Evolutionary conservation across 805 yeast genomes (phyloP).

Genomic region (Cyberlindnera saturnus): DNA sequence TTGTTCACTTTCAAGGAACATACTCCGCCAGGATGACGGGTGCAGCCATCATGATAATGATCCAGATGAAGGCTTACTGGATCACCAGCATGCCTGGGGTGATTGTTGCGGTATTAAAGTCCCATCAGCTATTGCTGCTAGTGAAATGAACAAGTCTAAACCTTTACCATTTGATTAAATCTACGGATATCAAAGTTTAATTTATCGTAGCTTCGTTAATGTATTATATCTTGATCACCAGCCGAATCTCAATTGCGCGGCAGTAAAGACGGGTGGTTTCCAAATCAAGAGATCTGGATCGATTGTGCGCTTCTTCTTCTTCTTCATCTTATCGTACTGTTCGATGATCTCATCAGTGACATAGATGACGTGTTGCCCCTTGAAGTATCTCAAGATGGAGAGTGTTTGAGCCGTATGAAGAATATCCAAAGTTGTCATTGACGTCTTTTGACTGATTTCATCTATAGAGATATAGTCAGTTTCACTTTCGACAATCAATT

Average conservation of each 20-base stretch:
- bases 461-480: slow-evolving; percentile 67
- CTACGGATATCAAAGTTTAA: background rate
- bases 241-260: slow-evolving; percentile 92
- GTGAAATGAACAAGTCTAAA: slow-evolving; percentile 40
- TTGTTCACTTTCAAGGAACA: slow-evolving; percentile 33
- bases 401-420: slow-evolving; percentile 88
- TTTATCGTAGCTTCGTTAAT: slow-evolving; percentile 3
- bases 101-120: slow-evolving; percentile 97
- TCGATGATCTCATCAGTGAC: slow-evolving; percentile 77
- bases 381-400: slow-evolving; percentile 84
- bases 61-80: slow-evolving; percentile 25
- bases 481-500: slow-evolving; percentile 56
- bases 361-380: slow-evolving; percentile 89
- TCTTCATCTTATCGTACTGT: slow-evolving; percentile 60
- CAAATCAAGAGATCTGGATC: slow-evolving; percentile 71
- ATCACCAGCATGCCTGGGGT: slow-evolving; percentile 69
- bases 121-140: slow-evolving; percentile 94
- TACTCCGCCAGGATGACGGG: slow-evolving; percentile 21
- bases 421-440: slow-evolving; percentile 96
- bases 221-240: slow-evolving; percentile 45
- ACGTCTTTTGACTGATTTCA: slow-evolving; percentile 76
- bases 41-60: slow-evolving; percentile 33
- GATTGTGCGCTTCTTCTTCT: slow-evolving; percentile 68
- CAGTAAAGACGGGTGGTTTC: slow-evolving; percentile 94
- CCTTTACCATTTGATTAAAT: slow-evolving; percentile 64